phyloP scores from a whole-genome alignment of 2,329 filamentous ascomycete genomes.

The Fusarium sp. region DNA sequence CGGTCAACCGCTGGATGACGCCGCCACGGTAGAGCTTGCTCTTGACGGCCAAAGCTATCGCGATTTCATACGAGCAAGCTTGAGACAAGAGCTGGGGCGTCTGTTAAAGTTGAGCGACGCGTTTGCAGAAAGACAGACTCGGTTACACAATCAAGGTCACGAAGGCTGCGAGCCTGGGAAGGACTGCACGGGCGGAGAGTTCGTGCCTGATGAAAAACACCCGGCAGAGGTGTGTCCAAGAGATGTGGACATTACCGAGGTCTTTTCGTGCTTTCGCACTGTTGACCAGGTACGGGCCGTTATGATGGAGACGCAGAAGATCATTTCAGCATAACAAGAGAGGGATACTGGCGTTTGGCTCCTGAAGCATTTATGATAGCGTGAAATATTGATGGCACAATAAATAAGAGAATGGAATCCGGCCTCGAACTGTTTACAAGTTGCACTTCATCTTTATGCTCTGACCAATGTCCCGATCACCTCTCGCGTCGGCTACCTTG shows the following conservation, averaged over 20 bases:
- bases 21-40: not conserved
- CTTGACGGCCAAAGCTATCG: not conserved
- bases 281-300: constrained; percentile 22
- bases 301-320: not conserved
- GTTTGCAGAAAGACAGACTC: constrained; percentile 12
- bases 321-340: not conserved
- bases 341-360: not conserved
- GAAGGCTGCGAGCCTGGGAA: constrained; percentile 27
- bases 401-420: not conserved
- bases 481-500: no score
- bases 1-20: not conserved
- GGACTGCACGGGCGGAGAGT: constrained; percentile 21
- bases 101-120: constrained; percentile 19
- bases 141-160: constrained; percentile 19
- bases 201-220: constrained; percentile 6
- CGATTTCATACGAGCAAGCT: not conserved
- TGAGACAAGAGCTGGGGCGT: constrained; percentile 8
- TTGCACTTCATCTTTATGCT: no score
- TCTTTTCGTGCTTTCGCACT: constrained; percentile 20
- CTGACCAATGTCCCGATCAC: not conserved
- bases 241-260: constrained; percentile 27
- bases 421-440: not conserved
- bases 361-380: not conserved
- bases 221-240: constrained; percentile 20
- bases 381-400: not conserved